phyloP scores from a whole-genome alignment of 1,284 basidiomycete species.

The Marasmius oreades region DNA sequence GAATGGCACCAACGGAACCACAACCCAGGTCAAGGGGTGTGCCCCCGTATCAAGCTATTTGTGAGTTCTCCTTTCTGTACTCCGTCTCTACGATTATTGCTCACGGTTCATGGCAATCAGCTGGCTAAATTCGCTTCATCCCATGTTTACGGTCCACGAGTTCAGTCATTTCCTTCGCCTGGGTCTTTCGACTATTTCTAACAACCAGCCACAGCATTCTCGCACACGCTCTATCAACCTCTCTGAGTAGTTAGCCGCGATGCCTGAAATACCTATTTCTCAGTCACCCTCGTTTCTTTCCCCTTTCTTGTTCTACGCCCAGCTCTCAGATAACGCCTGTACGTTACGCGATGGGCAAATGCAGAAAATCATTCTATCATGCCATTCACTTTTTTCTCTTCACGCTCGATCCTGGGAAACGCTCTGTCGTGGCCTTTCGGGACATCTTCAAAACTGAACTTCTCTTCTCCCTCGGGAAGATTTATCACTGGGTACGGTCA shows the following conservation, averaged over 20 bases:
- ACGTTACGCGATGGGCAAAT: too few relatives aligned
- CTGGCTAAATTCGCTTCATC: slow-evolving; percentile 55
- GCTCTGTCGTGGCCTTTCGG: too few relatives aligned
- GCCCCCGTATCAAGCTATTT: slow-evolving; percentile 64
- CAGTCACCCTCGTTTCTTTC: too few relatives aligned
- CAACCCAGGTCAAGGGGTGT: slow-evolving; percentile 51
- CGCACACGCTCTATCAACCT: neutral
- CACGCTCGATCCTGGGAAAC: too few relatives aligned
- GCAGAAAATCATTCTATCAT: too few relatives aligned
- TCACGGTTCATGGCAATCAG: slow-evolving; percentile 26
- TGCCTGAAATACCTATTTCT: too few relatives aligned
- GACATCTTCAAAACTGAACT: too few relatives aligned
- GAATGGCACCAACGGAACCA: slow-evolving; percentile 47
- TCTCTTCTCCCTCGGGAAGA: too few relatives aligned
- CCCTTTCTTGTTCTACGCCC: too few relatives aligned
- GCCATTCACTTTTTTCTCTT: too few relatives aligned
- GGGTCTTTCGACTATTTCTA: neutral
- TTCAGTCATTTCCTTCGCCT: slow-evolving; percentile 23
- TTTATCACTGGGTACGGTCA: too few relatives aligned
- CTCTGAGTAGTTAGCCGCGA: neutral
- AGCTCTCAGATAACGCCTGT: too few relatives aligned
- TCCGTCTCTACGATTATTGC: neutral
- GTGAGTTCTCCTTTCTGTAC: slow-evolving; percentile 33
- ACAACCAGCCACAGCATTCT: neutral
- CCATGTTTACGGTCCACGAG: slow-evolving; percentile 54